Base-by-base conservation (phyloP, 805 yeast species). In the Ogataea kodamae region DNA sequence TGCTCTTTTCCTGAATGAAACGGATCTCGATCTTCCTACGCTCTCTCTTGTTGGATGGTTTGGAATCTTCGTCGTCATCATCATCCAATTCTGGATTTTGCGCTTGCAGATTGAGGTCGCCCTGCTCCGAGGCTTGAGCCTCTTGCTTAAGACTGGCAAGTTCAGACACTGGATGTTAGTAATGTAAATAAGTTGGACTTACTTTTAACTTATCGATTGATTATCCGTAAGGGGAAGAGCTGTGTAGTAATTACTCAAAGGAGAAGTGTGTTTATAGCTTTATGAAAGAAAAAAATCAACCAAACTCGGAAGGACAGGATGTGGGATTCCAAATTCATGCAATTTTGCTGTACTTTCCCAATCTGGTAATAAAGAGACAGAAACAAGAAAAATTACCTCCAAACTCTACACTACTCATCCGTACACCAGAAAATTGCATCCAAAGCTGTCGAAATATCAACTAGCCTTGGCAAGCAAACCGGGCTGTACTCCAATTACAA, bases 1-100 rank as follows among this genome's bases (percentile, higher is more conserved):
- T 79, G 13, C 96, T 86, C 67, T 92, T 92, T 64, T 92, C 97
- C 67, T 90, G 96, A 55, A 92, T 92, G 57, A 92, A 92, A 68
- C 87, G 86, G 61, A 92, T 92, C 64, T 92, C 98, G 54, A 90
- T 90, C 65, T 90, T 90, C 69, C 98, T 67, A 56, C 81, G 64
- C 52, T 75, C 81, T 56, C 76, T 69, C 46, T 65, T 67, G 49
- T 66, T 65, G 15, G 75, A 74, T 15, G 71, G 63, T 8, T 65
- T 52, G 22, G 63, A 55, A 43, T 64, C 70, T 39, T 70, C 75
- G 34, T 72, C 78, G 39, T 73, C 78, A 37, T 72, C 78, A 30
- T 72, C 78, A 30, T 72, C 77, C 25, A 45, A 48, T 28, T 46
- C 60, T 5, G 48, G 46, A 28, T 52, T 54, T 37, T 47, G 54